These are phyloP conservation scores for Salix arbutifolia DNA, from an alignment of 345 rosid species.

Conservation along the genomic window DNA sequence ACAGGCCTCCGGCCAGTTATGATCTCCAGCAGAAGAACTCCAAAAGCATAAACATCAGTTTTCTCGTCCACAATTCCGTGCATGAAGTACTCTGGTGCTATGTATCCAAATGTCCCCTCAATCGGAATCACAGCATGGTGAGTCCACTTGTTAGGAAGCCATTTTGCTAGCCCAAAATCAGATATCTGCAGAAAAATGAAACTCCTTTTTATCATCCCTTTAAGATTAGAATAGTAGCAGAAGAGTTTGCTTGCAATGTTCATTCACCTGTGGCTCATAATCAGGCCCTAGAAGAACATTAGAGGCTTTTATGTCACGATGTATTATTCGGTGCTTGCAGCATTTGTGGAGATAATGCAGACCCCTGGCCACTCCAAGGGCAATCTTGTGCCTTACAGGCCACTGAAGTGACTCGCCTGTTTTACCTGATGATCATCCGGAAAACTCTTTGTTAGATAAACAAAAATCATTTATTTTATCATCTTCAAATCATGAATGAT, in stretches of 20 bases:
- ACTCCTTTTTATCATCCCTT: neutral
- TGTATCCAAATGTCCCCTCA: slow-evolving; percentile 96
- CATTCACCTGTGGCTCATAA: slow-evolving; percentile 74
- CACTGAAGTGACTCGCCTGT: slow-evolving; percentile 46
- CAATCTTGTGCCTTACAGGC: slow-evolving; percentile 70
- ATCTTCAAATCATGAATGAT: neutral
- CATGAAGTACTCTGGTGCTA: slow-evolving; percentile 96
- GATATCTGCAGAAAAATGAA: slow-evolving; percentile 45
- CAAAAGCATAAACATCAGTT: slow-evolving; percentile 85
- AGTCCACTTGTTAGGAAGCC: slow-evolving; percentile 93
- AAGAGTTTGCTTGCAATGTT: neutral
- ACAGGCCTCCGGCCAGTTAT: slow-evolving; percentile 74
- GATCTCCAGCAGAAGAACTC: slow-evolving; percentile 83
- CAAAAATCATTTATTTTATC: neutral
- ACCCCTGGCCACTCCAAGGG: slow-evolving; percentile 72
- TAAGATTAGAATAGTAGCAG: neutral
- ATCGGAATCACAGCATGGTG: slow-evolving; percentile 85
- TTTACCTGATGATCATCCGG: slow-evolving; percentile 30
- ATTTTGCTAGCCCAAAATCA: slow-evolving; percentile 95
- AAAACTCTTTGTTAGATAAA: neutral
- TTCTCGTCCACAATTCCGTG: slow-evolving; percentile 92
- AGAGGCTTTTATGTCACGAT: slow-evolving; percentile 91
- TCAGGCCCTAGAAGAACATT: slow-evolving; percentile 87
- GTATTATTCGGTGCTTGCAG: slow-evolving; percentile 83
- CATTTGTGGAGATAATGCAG: slow-evolving; percentile 86